These are phyloP conservation scores for Pythium angustatum DNA, from an alignment of 352 stramenopile genomes.

Conservation along the genomic window DNA sequence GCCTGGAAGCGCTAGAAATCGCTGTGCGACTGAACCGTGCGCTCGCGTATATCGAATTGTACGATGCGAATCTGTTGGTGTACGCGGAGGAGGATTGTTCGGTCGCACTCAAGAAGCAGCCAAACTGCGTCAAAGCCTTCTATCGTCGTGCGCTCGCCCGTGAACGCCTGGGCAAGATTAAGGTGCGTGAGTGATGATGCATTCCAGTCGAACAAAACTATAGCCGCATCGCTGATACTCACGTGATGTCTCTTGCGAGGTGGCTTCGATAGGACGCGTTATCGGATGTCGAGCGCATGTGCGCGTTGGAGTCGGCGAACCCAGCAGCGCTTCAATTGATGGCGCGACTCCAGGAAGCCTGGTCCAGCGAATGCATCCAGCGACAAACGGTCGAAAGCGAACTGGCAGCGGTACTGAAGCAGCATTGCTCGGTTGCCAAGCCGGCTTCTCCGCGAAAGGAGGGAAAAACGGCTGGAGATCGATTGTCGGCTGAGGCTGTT, in stretches of 20 bases:
- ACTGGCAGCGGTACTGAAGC: conserved; percentile 7
- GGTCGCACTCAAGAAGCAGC: conserved; percentile 62
- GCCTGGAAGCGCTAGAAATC: conserved; percentile 34
- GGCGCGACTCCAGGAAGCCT: conserved; percentile 20
- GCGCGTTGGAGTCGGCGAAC: conserved; percentile 29
- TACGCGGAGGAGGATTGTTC: conserved; percentile 75
- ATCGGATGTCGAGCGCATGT: conserved; percentile 26
- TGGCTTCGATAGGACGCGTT: conserved; percentile 21
- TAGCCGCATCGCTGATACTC: too few relatives aligned
- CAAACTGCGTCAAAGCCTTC: conserved; percentile 84
- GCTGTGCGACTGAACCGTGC: conserved; percentile 71
- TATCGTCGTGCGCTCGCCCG: conserved; percentile 84
- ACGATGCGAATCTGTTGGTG: conserved; percentile 24
- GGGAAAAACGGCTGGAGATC: not conserved
- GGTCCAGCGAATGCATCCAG: not conserved
- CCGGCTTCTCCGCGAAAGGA: not conserved
- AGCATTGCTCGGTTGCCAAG: conserved; percentile 8
- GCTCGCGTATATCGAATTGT: conserved; percentile 50
- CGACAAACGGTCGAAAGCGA: not conserved
- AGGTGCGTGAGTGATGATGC: conserved; percentile 35
- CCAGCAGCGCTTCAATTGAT: conserved; percentile 22
- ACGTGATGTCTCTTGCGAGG: not conserved
- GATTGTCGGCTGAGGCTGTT: conserved; percentile 15
- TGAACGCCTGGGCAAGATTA: conserved; percentile 64
- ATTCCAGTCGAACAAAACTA: not conserved